Conservation (phyloP, 306 rosid genomes). For the Cicer judaicum region DNA sequence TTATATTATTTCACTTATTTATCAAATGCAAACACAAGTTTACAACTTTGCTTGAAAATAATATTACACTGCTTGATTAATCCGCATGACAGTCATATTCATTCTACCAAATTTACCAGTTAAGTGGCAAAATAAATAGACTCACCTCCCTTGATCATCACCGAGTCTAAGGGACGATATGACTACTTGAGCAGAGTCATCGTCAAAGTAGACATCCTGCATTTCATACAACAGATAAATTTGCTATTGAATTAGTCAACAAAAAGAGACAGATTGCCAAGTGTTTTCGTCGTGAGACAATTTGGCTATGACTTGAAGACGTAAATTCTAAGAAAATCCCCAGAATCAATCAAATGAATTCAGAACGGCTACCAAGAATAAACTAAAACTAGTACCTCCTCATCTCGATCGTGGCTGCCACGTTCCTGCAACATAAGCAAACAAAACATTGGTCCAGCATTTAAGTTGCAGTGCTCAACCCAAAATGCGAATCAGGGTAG, state of each 20-base stretch:
- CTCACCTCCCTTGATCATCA: conserved; percentile 98
- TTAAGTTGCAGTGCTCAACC: conserved; percentile 14
- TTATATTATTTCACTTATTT: conserved; percentile 17
- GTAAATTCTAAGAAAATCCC: conserved; percentile 32
- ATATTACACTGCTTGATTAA: conserved; percentile 19
- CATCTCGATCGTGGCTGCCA: conserved; percentile 78
- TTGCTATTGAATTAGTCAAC: conserved; percentile 18
- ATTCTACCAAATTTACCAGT: conserved; percentile 4
- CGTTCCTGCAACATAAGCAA: conserved; percentile 70
- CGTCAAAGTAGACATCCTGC: conserved; percentile 97
- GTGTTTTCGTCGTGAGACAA: not conserved
- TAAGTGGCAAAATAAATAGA: conserved; percentile 26
- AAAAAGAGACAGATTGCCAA: not conserved
- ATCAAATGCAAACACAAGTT: not conserved
- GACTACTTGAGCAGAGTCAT: conserved; percentile 95
- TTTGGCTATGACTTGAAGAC: not conserved
- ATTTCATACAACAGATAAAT: conserved; percentile 34
- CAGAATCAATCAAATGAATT: conserved; percentile 38
- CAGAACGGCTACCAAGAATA: conserved; percentile 23
- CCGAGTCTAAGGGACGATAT: conserved; percentile 92
- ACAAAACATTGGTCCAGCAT: conserved; percentile 41
- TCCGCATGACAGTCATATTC: conserved; percentile 7
- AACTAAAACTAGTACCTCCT: conserved; percentile 66
- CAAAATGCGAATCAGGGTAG: conserved; percentile 16
- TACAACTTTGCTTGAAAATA: conserved; percentile 13